Conservation (phyloP, 306 rosid genomes). For the Dryas drummondii region DNA sequence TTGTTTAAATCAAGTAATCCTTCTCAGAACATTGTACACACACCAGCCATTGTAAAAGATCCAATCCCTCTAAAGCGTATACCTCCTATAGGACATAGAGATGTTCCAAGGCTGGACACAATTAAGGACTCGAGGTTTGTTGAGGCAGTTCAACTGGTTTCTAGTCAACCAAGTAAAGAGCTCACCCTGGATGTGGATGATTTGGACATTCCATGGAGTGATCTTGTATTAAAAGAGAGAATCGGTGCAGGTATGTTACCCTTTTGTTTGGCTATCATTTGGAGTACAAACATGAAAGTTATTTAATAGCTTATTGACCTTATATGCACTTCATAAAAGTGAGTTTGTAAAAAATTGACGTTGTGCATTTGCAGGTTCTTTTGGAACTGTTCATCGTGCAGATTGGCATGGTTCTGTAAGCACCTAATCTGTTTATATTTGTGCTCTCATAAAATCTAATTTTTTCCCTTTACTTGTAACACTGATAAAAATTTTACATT, state of each 20-base stretch:
- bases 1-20: conserved; percentile 40
- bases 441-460: conserved; percentile 4
- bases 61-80: conserved; percentile 41
- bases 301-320: conserved; percentile 17
- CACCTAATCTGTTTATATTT: conserved; percentile 14
- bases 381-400: conserved; percentile 98
- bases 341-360: conserved; percentile 8
- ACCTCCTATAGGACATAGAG: conserved; percentile 49
- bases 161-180: conserved; percentile 51
- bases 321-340: conserved; percentile 16
- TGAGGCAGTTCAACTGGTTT: conserved; percentile 54
- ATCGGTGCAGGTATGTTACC: conserved; percentile 82
- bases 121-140: conserved; percentile 45
- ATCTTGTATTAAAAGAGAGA: conserved; percentile 76
- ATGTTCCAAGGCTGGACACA: conserved; percentile 46
- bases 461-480: not conserved
- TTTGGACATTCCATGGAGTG: conserved; percentile 81
- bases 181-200: conserved; percentile 63
- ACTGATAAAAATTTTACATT: conserved; percentile 15
- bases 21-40: conserved; percentile 43
- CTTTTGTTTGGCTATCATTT: not conserved
- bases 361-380: conserved; percentile 77
- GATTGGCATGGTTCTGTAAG: conserved; percentile 99
- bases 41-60: conserved; percentile 46
- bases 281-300: conserved; percentile 18